Evolutionary conservation across 371 early-diverging fungal species (phyloP), one percentile per base, ranked within the genome.

Genomic region (Chytridium lagenaria): DNA sequence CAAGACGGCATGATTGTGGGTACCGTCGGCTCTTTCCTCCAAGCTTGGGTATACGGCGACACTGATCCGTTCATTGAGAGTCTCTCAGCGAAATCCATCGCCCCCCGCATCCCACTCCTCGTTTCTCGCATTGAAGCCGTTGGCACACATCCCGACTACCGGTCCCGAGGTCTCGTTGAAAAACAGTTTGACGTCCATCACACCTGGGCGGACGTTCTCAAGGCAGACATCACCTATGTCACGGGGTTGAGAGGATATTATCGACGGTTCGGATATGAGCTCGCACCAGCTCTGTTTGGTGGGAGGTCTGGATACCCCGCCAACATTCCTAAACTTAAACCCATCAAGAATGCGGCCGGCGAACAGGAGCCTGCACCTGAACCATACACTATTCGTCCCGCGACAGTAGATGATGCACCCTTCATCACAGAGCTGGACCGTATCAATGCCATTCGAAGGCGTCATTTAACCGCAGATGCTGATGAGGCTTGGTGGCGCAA

Each of bases 241-340:
- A 7, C 19, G 12, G 44, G 44, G 12, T 12, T 76, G 19, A 67
- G 67, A 1, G 57, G 33, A 5, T 76, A 76, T 50, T 76, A 76
- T 59, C 19, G 23, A 16, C 72, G 72, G 10, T 76, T 76, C 49
- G 76, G 76, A 33, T 76, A 76, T 40, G 71, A 76, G 22, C 31
- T 19, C 28, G 26, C 38, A 10, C 67, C 67, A 15, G 33, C 15
- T 22, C 50, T 68, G 12, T 39, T 28, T 38, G 31, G 39, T 5
- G 76, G 69, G 19, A 15, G 36, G 3, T 28, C 39, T 12, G 71
- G 72, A 22, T 22, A 30, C 28, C 22, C 28, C 33, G 65, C 61
- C 16, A 59, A 37, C 28, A 69, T 61, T 36, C 23, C 59, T 19
- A 44, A 44, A 19, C 44, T 44, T 12, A n/a, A n/a, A n/a, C n/a